Percentiles rank a stretch among this genome's conserved stretches.
phyloP scores from a whole-genome alignment of 345 rosid species.

The Salix arbutifolia region DNA sequence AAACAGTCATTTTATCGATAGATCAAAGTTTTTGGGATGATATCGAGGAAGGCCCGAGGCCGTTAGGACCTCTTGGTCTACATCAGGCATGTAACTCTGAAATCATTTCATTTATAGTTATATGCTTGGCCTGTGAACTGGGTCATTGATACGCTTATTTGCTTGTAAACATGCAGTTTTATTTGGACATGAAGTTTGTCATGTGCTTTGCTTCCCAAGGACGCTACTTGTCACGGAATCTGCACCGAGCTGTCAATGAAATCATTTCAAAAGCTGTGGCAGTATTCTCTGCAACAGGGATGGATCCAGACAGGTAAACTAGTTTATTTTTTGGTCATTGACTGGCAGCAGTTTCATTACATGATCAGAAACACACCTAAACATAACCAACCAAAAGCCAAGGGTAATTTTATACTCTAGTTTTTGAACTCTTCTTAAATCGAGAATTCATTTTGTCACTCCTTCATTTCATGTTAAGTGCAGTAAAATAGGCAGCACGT shows the following conservation, averaged over 20 bases:
- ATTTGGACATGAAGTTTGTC: conserved; percentile 93
- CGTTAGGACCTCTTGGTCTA: conserved; percentile 85
- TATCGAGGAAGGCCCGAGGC: conserved; percentile 91
- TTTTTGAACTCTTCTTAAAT: background rate
- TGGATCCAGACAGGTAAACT: conserved; percentile 81
- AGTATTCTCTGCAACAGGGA: conserved; percentile 84
- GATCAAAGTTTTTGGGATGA: conserved; percentile 99
- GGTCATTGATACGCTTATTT: conserved; percentile 5
- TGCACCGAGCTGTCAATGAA: conserved; percentile 83
- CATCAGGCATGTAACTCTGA: conserved; percentile 55
- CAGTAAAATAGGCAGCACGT: background rate
- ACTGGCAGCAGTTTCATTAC: background rate
- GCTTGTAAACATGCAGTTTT: conserved; percentile 51
- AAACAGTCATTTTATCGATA: conserved; percentile 93
- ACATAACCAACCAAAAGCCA: background rate
- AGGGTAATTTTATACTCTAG: background rate
- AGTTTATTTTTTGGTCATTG: background rate
- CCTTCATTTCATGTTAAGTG: background rate
- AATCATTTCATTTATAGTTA: conserved; percentile 7
- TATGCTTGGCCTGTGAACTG: background rate
- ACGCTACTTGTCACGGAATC: conserved; percentile 84
- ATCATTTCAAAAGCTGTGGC: conserved; percentile 77
- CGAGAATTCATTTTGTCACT: background rate
- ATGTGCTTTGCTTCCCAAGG: conserved; percentile 95
- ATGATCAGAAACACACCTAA: background rate